A percentile compares a stretch with the other conserved stretches of the same genome.
phyloP scores from a whole-genome alignment of 2,329 filamentous ascomycete genomes.

The Alternaria sp. region DNA sequence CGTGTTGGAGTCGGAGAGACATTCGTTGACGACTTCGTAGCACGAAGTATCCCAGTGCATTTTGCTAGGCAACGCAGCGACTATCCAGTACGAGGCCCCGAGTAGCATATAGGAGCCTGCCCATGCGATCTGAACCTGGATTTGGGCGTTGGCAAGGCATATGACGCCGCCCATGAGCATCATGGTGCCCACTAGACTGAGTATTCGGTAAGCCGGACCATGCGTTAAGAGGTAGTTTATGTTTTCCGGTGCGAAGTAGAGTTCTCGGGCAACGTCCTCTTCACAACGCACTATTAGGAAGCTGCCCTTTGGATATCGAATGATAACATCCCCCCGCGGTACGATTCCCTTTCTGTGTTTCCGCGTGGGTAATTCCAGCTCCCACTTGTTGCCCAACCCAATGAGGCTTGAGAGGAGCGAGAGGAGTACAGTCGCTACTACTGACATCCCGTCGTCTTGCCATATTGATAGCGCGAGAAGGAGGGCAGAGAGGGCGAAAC shows the following conservation, averaged over 20 bases:
- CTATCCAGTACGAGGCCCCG: slow-evolving; percentile 61
- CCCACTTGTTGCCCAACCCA: slow-evolving; percentile 61
- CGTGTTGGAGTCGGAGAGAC: slow-evolving; percentile 47
- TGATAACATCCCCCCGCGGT: slow-evolving; percentile 58
- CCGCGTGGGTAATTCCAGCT: slow-evolving; percentile 53
- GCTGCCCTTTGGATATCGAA: slow-evolving; percentile 61
- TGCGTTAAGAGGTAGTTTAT: slow-evolving; percentile 57
- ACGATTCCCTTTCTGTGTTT: slow-evolving; percentile 39
- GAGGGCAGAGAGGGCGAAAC: slow-evolving; percentile 54
- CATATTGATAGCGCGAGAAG: slow-evolving; percentile 57
- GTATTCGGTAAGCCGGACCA: slow-evolving; percentile 55
- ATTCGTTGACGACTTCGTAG: slow-evolving; percentile 54
- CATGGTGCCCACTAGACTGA: slow-evolving; percentile 60
- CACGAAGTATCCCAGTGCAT: slow-evolving; percentile 60
- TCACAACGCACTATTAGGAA: slow-evolving; percentile 60
- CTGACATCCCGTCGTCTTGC: slow-evolving; percentile 60
- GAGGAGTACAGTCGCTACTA: slow-evolving; percentile 58
- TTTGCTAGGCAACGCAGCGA: slow-evolving; percentile 58
- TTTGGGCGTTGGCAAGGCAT: slow-evolving; percentile 59
- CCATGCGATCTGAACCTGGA: slow-evolving; percentile 60
- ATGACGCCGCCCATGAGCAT: slow-evolving; percentile 64
- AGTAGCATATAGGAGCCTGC: slow-evolving; percentile 60
- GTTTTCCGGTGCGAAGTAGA: slow-evolving; percentile 62
- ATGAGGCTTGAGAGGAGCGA: slow-evolving; percentile 61
- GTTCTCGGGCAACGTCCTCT: slow-evolving; percentile 60